Percentiles rank a stretch among this genome's conserved stretches.
phyloP scores from a whole-genome alignment of 2,329 filamentous ascomycete genomes.

The Botrytis elliptica region DNA sequence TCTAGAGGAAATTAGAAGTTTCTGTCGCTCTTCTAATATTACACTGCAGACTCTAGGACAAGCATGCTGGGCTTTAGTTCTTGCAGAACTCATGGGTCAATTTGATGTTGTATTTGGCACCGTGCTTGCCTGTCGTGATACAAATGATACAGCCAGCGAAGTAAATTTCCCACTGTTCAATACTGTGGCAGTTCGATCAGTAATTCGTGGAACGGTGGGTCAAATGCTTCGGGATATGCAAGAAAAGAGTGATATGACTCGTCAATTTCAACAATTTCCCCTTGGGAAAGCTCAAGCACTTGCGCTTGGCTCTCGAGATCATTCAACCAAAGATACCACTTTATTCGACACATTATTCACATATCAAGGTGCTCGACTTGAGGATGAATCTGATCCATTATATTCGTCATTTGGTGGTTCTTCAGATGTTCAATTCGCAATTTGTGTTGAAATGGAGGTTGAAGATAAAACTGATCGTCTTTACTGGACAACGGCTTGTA shows the following conservation, averaged over 20 bases:
- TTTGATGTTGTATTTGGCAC: conserved; percentile 81
- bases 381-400: conserved; percentile 21
- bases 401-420: conserved; percentile 44
- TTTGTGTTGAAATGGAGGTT: conserved; percentile 79
- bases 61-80: conserved; percentile 69
- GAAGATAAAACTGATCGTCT: conserved; percentile 47
- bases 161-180: conserved; percentile 91
- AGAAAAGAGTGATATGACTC: conserved; percentile 61
- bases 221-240: conserved; percentile 74
- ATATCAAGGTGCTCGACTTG: conserved; percentile 54
- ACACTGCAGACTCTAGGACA: conserved; percentile 76
- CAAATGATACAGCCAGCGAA: conserved; percentile 59
- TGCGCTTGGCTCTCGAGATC: conserved; percentile 40
- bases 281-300: conserved; percentile 66
- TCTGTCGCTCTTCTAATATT: conserved; percentile 66
- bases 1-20: conserved; percentile 47
- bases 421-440: conserved; percentile 74
- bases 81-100: conserved; percentile 60
- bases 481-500: conserved; percentile 71
- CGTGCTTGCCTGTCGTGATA: conserved; percentile 81
- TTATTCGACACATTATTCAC: conserved; percentile 67
- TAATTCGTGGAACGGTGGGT: conserved; percentile 65
- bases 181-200: conserved; percentile 71
- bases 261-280: conserved; percentile 74
- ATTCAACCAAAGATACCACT: conserved; percentile 37